Evolutionary conservation across 2,329 filamentous ascomycete species (phyloP), one percentile per base, ranked within the genome.

Genomic region (Setomelanomma holmii): DNA sequence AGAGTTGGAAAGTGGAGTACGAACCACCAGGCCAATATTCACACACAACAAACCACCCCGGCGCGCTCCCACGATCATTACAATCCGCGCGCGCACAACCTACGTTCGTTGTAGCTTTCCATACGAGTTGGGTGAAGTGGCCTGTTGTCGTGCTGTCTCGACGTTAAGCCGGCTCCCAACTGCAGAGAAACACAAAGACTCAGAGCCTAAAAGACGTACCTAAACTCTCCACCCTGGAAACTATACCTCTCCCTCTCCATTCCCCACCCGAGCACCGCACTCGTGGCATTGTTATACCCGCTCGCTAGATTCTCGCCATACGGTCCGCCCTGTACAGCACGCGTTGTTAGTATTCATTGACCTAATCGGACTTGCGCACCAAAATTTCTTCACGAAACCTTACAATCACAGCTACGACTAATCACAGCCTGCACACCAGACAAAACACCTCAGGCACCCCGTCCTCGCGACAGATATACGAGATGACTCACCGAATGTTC

Each of bases 241-340:
- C 88, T 73, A 67, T 90, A 92, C 5, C 77, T 52, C 0, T 70
- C 63, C 10, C 83, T 71, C 73, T 90, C 86, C 58, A 80, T 60
- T 16, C 84, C 89, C 89, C 89, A 92, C 1, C 81, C 83, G 39
- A 84, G 81, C n/a, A 92, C 78, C 43, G 83, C 80, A 3, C 79
- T 76, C 0, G 81, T 81, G 1, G 81, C 82, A 64, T 88, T 86
- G 0, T 77, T 56, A 68, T 86, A 91, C 4, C 88, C 89, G 4
- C 85, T 79, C 6, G 88, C 88, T 3, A 93, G 80, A 73, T 92
- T 93, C 75, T 93, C 89, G 64, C 89, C 89, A 56, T 86, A 86
- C 0, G 86, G 84, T 0, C 86, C 86, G 48, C 81, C 80, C 78
- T 81, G 20, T 6, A 12, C 16, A n/a, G 6, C 24, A 27, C 24